These are phyloP conservation scores for Schizochytrium sp. DNA, from an alignment of 108 stramenopile genomes.

Conservation along the genomic window DNA sequence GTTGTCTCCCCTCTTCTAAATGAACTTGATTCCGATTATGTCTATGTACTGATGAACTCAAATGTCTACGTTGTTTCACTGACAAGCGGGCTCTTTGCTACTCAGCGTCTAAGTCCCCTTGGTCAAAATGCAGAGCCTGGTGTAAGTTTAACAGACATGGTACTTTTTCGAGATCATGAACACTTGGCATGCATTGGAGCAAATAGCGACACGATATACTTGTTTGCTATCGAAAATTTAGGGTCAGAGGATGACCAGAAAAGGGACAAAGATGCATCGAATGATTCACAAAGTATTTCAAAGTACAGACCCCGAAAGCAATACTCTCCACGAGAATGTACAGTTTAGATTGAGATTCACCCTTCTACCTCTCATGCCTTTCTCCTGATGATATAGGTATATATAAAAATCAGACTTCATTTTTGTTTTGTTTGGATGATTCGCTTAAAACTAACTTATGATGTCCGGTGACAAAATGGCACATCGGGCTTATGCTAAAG, in stretches of 20 bases:
- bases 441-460: too few species aligned
- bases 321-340: not conserved
- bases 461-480: too few species aligned
- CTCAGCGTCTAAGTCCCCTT: constrained; percentile 10
- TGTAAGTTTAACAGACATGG: not conserved
- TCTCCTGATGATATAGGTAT: not conserved
- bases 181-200: constrained; percentile 15
- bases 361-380: too few species aligned
- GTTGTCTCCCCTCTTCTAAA: constrained; percentile 17
- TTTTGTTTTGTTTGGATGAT: not conserved
- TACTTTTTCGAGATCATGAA: constrained; percentile 22
- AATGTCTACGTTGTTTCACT: not conserved
- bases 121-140: not conserved
- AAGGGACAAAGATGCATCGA: too few species aligned
- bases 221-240: constrained; percentile 22
- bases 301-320: not conserved
- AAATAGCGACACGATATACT: not conserved
- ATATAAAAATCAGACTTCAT: not conserved
- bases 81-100: constrained; percentile 23
- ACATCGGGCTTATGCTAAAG: not conserved
- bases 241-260: not conserved
- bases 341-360: not conserved
- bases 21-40: constrained; percentile 51
- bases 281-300: too few species aligned
- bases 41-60: constrained; percentile 46